Evolutionary conservation across 139 green algal species (phyloP), one percentile per base, ranked within the genome.

Genomic region (Chlorella sorokiniana): DNA sequence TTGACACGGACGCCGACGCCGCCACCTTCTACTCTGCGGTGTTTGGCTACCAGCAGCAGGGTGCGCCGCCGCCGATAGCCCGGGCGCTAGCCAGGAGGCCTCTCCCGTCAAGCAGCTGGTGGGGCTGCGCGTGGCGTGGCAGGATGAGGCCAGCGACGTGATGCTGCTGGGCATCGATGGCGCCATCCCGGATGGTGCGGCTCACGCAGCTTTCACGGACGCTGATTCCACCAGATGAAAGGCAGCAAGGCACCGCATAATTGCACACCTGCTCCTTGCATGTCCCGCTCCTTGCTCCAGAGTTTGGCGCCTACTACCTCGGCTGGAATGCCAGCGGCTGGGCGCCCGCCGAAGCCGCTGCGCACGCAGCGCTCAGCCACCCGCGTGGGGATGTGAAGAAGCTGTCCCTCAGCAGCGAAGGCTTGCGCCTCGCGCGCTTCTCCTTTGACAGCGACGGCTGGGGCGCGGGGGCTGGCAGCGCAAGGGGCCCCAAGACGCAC

Each of bases 141-240:
- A 79, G 27, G 54, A 79, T 29, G 72, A 68, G 37, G 37, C 20
- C 33, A 54, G 27, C 3, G 72, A 79, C 14, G 72, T 79, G 35
- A 45, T 79, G 72, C 72, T 79, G 72, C 72, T 79, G 72, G 51
- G 72, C 3, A 6, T 69, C 33, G 72, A 79, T 29, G 22, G 25
- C 11, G 72, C 35, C 45, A 48, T 79, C 20, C 72, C 71, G 0
- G 31, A 16, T 4, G 71, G 71, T 65, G 48, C 4, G 71, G 16
- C 7, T 5, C 22, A 33, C 20, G 44, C 40, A 63, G 11, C n/a
- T n/a, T n/a, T n/a, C n/a, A n/a, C n/a, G n/a, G n/a, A n/a, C n/a
- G n/a, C n/a, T n/a, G n/a, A n/a, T n/a, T n/a, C n/a, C n/a, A n/a
- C n/a, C n/a, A n/a, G n/a, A n/a, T n/a, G n/a, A n/a, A n/a, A n/a